Percentiles rank a stretch among this genome's conserved stretches.
Evolutionary conservation across 495 filamentous ascomycete species (phyloP).

Genomic region (Daldinia bambusicola): DNA sequence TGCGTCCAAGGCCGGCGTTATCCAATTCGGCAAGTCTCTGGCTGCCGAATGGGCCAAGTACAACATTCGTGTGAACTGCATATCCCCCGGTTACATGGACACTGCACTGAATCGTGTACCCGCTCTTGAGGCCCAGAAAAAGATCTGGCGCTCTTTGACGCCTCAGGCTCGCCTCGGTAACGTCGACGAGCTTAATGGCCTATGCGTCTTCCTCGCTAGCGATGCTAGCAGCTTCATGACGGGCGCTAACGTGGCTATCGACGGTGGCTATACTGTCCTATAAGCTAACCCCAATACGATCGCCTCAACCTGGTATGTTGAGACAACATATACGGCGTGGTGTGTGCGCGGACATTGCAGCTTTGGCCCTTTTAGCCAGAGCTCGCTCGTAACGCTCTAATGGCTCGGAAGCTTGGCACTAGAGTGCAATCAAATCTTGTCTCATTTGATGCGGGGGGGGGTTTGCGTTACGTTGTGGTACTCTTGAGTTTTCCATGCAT

Average conservation of each 20-base stretch:
- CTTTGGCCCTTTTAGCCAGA: conserved; percentile 36
- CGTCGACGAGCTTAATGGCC: conserved; percentile 80
- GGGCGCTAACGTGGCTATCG: conserved; percentile 78
- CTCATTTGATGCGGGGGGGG: conserved; percentile 32
- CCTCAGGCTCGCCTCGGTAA: conserved; percentile 77
- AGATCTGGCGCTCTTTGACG: conserved; percentile 79
- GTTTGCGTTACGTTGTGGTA: conserved; percentile 35
- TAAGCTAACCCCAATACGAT: conserved; percentile 37
- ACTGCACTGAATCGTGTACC: conserved; percentile 78
- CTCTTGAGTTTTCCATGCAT: conserved; percentile 7
- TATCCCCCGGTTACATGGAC: conserved; percentile 85
- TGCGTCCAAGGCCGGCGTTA: conserved; percentile 81
- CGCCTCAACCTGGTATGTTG: conserved; percentile 18
- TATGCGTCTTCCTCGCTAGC: conserved; percentile 80
- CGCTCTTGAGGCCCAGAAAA: conserved; percentile 78
- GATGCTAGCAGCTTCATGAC: conserved; percentile 82
- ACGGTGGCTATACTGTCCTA: conserved; percentile 68
- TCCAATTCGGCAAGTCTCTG: conserved; percentile 78
- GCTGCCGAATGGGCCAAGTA: conserved; percentile 84
- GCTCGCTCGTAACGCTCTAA: conserved; percentile 18
- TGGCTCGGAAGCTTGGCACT: not conserved
- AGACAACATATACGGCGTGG: conserved; percentile 17
- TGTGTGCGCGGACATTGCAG: conserved; percentile 20
- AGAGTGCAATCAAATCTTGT: not conserved
- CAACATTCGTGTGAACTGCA: conserved; percentile 79